A percentile compares a stretch with the other conserved stretches of the same genome.
Evolutionary conservation across 2,329 filamentous ascomycete species (phyloP).

Genomic region (Trichocomaceae sp.): DNA sequence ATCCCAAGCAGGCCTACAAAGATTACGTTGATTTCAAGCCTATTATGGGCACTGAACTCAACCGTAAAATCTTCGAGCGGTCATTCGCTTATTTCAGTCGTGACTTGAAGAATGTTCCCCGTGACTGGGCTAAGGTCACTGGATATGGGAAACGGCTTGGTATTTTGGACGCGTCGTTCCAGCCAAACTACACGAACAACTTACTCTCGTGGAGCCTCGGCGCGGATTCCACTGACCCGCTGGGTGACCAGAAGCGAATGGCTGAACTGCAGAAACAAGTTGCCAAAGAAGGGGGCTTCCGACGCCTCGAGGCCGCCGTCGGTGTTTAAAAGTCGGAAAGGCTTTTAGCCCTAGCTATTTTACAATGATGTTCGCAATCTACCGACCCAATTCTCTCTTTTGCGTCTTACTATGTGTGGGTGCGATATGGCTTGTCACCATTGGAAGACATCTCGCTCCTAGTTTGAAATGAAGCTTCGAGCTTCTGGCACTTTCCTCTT

Average conservation of each 20-base stretch:
- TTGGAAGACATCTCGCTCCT: background rate
- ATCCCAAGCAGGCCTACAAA: constrained; percentile 57
- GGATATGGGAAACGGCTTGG: constrained; percentile 67
- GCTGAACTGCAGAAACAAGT: constrained; percentile 61
- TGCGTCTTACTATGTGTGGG: background rate
- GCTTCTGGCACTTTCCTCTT: background rate
- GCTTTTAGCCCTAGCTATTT: background rate
- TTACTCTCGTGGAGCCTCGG: constrained; percentile 62
- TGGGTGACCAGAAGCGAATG: constrained; percentile 70
- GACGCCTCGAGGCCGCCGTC: constrained; percentile 25
- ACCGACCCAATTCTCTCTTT: constrained; percentile 8
- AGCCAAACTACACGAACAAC: constrained; percentile 68
- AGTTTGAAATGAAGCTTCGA: background rate
- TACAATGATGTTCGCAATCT: background rate
- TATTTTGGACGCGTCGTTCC: constrained; percentile 57
- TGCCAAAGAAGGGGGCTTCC: constrained; percentile 56
- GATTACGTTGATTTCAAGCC: constrained; percentile 69
- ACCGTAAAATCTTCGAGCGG: constrained; percentile 73
- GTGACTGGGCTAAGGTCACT: constrained; percentile 74
- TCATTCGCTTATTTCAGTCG: constrained; percentile 70
- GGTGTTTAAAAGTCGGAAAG: background rate
- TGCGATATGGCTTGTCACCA: background rate
- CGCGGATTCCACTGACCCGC: constrained; percentile 59
- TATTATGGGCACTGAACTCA: constrained; percentile 59
- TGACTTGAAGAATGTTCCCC: constrained; percentile 65